Evolutionary conservation across 495 filamentous ascomycete species (phyloP), one percentile per base, ranked within the genome.

Genomic region (Trichodelitschia bisporula): DNA sequence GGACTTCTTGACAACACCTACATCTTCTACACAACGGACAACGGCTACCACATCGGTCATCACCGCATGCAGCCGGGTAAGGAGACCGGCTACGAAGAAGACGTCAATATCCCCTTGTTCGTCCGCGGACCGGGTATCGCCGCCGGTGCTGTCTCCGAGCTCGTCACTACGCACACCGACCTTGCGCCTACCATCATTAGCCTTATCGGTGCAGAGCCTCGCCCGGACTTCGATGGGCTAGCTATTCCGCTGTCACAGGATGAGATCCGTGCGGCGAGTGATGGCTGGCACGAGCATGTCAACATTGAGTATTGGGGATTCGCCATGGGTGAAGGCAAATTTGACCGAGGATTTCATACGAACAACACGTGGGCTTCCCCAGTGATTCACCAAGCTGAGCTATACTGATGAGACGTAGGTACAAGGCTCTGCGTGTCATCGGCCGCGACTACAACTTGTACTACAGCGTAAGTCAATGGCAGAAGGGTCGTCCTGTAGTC

Each of bases 11-110:
- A 75, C 8, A 64, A 74, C 36, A 78, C 72, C 0, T 77, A 67
- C 35, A 58, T 80, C 27, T 56, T 80, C 30, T 77, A 72, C 43
- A 70, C 70, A 1, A 69, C 64, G 0, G 74, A 78, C 38, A 78
- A 80, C 37, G 73, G 74, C 0, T 78, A 69, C 44, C 70, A 77
- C 37, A 72, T 78, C 31, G 64, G 70, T 15, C 73, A 78, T 37
- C 73, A 80, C 41, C 59, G 74, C 3, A 40, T 77, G 18, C 65
- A 66, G 8, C 71, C 73, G 1, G 74, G 72, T 2, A 80, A 80
- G 48, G 58, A 65, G 19, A 70, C 64, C 32, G 69, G 69, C 1
- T 78, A 64, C 31, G 70, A 77, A 37, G 69, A 76, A 43, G 74
- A 80, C 40, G 69, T 77, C 36, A 69, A 73, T 19, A 61, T 80